These are phyloP conservation scores for Eimeria sp. DNA, from an alignment of 169 alveolate species.

Conservation along the genomic window DNA sequence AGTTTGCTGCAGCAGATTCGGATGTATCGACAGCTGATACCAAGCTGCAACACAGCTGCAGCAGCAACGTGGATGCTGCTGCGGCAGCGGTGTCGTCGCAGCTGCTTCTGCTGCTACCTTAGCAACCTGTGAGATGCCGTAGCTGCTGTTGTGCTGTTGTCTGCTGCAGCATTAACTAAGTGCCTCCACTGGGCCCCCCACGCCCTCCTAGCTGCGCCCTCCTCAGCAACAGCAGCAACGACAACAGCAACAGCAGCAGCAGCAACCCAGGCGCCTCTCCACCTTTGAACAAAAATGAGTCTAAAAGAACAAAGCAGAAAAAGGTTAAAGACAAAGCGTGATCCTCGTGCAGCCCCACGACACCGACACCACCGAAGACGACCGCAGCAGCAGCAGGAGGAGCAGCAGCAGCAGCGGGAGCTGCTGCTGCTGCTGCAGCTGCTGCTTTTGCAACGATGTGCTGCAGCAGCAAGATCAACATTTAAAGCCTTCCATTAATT, in stretches of 20 bases:
- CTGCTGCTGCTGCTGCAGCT: constrained; percentile 24
- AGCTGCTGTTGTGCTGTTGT: neutral
- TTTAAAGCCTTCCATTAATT: neutral
- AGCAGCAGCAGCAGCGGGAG: too few relatives aligned
- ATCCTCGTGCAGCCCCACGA: constrained; percentile 15
- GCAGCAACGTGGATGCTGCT: neutral
- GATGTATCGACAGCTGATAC: too few relatives aligned
- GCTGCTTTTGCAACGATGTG: constrained; percentile 17
- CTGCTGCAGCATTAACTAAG: neutral
- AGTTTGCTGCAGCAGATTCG: too few relatives aligned
- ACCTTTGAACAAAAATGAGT: neutral
- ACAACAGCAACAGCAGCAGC: constrained; percentile 15
- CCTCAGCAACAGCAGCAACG: neutral
- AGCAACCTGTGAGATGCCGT: neutral
- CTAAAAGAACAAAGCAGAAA: neutral
- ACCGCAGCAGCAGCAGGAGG: too few relatives aligned
- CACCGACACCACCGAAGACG: neutral
- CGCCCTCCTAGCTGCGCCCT: neutral
- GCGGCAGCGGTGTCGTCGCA: neutral
- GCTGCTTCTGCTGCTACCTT: constrained; percentile 12
- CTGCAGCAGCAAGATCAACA: neutral
- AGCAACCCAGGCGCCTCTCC: neutral
- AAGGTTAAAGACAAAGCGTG: neutral
- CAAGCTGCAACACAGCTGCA: neutral
- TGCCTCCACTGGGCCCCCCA: constrained; percentile 14